Percentiles rank a stretch among this genome's conserved stretches.
phyloP scores from a whole-genome alignment of 2,329 filamentous ascomycete genomes.

The Cladophialophora psammophila region DNA sequence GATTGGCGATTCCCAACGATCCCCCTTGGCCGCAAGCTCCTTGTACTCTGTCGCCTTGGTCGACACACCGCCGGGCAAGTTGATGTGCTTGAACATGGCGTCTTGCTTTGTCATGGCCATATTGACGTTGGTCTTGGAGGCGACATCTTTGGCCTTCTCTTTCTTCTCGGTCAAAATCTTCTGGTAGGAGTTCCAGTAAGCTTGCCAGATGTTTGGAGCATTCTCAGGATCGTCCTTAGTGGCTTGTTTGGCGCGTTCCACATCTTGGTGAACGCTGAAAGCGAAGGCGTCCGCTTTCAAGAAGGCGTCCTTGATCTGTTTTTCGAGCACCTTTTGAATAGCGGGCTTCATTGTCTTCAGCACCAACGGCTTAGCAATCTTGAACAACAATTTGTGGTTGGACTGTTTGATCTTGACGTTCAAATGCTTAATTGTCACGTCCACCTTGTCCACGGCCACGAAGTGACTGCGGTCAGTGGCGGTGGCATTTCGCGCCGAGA shows the following conservation, averaged over 20 bases:
- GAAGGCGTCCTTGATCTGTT: slow-evolving; percentile 85
- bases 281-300: slow-evolving; percentile 75
- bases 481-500: slow-evolving; percentile 83
- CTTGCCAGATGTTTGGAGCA: slow-evolving; percentile 82
- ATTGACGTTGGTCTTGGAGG: slow-evolving; percentile 76
- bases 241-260: slow-evolving; percentile 73
- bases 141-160: slow-evolving; percentile 71
- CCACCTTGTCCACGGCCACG: slow-evolving; percentile 92
- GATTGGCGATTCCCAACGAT: slow-evolving; percentile 92
- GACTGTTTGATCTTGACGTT: slow-evolving; percentile 93
- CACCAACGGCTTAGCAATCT: slow-evolving; percentile 83
- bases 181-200: slow-evolving; percentile 79
- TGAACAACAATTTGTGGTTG: slow-evolving; percentile 90
- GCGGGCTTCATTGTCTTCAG: slow-evolving; percentile 83
- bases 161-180: slow-evolving; percentile 76
- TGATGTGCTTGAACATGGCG: slow-evolving; percentile 88
- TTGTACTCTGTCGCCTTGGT: slow-evolving; percentile 94
- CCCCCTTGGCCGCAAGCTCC: slow-evolving; percentile 84
- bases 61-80: slow-evolving; percentile 85
- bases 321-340: slow-evolving; percentile 86
- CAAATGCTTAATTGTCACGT: slow-evolving; percentile 80
- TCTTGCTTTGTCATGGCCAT: slow-evolving; percentile 86
- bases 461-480: slow-evolving; percentile 79
- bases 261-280: slow-evolving; percentile 82
- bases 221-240: slow-evolving; percentile 73